Percentiles rank a stretch among this genome's conserved stretches.
These are phyloP conservation scores for Gentiana dahurica DNA, from an alignment of 257 asterid species.

Conservation along the genomic window DNA sequence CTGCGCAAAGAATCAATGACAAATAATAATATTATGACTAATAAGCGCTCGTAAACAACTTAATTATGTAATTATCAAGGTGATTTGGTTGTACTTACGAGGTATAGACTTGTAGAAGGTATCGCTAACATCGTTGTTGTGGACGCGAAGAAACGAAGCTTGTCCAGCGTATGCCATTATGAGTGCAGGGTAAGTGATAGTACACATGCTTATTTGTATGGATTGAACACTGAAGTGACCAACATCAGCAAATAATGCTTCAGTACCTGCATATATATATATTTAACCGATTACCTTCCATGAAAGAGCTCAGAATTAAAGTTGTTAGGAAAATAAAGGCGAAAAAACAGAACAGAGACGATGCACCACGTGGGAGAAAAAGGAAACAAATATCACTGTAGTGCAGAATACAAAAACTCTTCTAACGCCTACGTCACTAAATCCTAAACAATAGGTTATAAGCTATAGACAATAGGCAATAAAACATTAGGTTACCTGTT, in stretches of 20 bases:
- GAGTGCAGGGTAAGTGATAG: conserved; percentile 34
- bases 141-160: conserved; percentile 37
- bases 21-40: neutral
- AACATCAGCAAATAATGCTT: conserved; percentile 63
- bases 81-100: conserved; percentile 10
- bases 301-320: too few species aligned
- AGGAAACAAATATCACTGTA: too few species aligned
- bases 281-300: neutral
- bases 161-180: conserved; percentile 47
- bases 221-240: conserved; percentile 56
- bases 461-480: conserved; percentile 1
- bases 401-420: too few species aligned
- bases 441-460: neutral
- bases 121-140: conserved; percentile 15
- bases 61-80: too few species aligned
- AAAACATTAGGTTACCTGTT: conserved; percentile 25
- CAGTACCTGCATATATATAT: conserved; percentile 32
- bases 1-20: conserved; percentile 13
- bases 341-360: too few species aligned
- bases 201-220: conserved; percentile 45
- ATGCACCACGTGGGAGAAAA: too few species aligned
- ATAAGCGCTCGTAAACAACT: too few species aligned
- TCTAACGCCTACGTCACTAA: too few species aligned
- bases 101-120: conserved; percentile 49
- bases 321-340: too few species aligned